Conservation (phyloP, 2,329 filamentous ascomycete genomes). For the Arachnopeziza araneosa region DNA sequence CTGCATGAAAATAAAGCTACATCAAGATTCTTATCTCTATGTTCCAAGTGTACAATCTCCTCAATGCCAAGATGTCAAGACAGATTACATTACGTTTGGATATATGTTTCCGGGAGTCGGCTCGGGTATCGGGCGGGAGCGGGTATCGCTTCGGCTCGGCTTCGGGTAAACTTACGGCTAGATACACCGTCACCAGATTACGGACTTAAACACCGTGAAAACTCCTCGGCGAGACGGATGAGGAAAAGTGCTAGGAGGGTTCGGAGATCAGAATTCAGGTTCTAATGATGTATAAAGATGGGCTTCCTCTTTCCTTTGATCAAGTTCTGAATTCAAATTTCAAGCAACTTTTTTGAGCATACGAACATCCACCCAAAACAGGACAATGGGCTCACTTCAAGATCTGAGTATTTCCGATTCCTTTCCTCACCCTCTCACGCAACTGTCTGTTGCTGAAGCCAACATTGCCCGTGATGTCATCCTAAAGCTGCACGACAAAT, state of each 20-base stretch:
- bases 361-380: not conserved
- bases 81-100: not conserved
- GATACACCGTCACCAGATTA: not conserved
- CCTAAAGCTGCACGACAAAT: slow-evolving; percentile 14
- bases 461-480: slow-evolving; percentile 46
- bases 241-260: too few relatives aligned
- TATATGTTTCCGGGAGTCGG: not conserved
- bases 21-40: not conserved
- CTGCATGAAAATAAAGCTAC: not conserved
- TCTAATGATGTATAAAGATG: not conserved
- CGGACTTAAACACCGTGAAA: too few relatives aligned
- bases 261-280: too few relatives aligned
- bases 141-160: not conserved
- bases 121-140: not conserved
- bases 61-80: not conserved
- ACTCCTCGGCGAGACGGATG: too few relatives aligned
- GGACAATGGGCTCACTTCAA: slow-evolving; percentile 3
- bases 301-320: not conserved
- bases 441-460: slow-evolving; percentile 41
- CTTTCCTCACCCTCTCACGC: slow-evolving; percentile 40
- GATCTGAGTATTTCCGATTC: not conserved
- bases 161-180: not conserved
- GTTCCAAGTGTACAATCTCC: not conserved
- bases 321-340: not conserved
- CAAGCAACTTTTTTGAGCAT: not conserved